phyloP scores from a whole-genome alignment of 106 monocot species.

The Acorus calamus region DNA sequence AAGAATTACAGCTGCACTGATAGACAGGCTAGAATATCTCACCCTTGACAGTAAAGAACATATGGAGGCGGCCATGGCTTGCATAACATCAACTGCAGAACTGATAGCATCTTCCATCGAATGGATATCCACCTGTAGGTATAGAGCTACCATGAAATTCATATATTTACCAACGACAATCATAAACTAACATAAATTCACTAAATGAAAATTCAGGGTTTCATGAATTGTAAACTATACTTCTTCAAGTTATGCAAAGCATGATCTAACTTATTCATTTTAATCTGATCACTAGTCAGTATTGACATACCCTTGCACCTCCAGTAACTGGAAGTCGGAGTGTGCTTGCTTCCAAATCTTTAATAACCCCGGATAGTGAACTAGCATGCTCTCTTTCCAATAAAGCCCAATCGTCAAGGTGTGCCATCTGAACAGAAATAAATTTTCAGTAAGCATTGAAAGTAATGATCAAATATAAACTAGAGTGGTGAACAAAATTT shows the following conservation, averaged over 20 bases:
- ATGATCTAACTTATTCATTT: too few species aligned
- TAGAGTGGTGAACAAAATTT: too few species aligned
- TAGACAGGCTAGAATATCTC: slow-evolving; percentile 2
- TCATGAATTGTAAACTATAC: too few species aligned
- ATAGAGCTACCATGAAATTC: not conserved
- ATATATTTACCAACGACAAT: too few species aligned
- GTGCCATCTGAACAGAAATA: slow-evolving; percentile 28
- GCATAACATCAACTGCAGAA: slow-evolving; percentile 66
- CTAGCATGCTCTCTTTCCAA: slow-evolving; percentile 51
- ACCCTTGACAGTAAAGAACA: slow-evolving; percentile 49
- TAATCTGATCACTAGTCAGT: not conserved
- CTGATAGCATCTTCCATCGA: slow-evolving; percentile 39
- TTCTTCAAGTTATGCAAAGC: not conserved
- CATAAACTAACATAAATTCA: too few species aligned
- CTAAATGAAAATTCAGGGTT: too few species aligned
- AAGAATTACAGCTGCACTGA: too few species aligned
- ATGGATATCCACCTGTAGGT: slow-evolving; percentile 30
- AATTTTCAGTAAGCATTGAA: too few species aligned
- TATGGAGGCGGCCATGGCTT: slow-evolving; percentile 54
- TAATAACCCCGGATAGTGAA: slow-evolving; percentile 48
- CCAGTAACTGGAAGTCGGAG: slow-evolving; percentile 64
- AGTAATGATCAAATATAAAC: too few species aligned
- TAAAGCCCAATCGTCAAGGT: slow-evolving; percentile 64
- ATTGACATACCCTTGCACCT: slow-evolving; percentile 54
- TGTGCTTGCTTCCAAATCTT: slow-evolving; percentile 63